Percentiles rank a stretch among this genome's conserved stretches.
Evolutionary conservation across 1,284 basidiomycete species (phyloP).

Genomic region (Testicularia cyperi): DNA sequence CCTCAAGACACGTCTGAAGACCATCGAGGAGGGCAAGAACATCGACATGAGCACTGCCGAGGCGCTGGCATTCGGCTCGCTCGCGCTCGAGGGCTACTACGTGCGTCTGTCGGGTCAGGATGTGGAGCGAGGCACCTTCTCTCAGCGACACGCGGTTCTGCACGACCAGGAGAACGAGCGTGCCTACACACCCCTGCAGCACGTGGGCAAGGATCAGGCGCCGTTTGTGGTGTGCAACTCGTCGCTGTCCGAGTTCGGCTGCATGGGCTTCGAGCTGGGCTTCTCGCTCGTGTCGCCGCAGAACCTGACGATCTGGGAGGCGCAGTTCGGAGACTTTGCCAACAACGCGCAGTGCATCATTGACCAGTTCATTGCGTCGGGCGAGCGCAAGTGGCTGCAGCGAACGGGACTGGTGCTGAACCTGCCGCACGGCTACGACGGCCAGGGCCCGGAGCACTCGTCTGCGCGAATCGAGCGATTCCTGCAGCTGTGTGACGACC

Average conservation of each 20-base stretch:
- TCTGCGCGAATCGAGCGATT: constrained; percentile 94
- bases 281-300: constrained; percentile 97
- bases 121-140: constrained; percentile 98
- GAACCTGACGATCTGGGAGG: constrained; percentile 95
- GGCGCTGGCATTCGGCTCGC: constrained; percentile 90
- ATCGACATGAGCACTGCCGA: constrained; percentile 99
- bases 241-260: constrained; percentile 91
- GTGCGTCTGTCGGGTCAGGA: constrained; percentile 97
- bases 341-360: constrained; percentile 87
- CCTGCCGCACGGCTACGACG: constrained; percentile 90
- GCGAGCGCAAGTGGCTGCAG: constrained; percentile 98
- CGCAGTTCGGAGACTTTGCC: constrained; percentile 90
- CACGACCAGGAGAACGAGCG: constrained; percentile 93
- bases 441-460: constrained; percentile 98
- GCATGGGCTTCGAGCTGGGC: constrained; percentile 95
- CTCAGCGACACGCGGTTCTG: constrained; percentile 95
- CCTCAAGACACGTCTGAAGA: constrained; percentile 80
- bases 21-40: constrained; percentile 82
- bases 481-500: constrained; percentile 96
- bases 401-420: constrained; percentile 88
- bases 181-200: constrained; percentile 85
- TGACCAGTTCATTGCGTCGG: constrained; percentile 97
- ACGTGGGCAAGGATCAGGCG: constrained; percentile 83
- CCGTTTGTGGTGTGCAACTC: constrained; percentile 95
- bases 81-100: constrained; percentile 88